A percentile compares a stretch with the other conserved stretches of the same genome.
phyloP scores from a whole-genome alignment of 805 yeast species.

The Phaffomyces opuntiae region DNA sequence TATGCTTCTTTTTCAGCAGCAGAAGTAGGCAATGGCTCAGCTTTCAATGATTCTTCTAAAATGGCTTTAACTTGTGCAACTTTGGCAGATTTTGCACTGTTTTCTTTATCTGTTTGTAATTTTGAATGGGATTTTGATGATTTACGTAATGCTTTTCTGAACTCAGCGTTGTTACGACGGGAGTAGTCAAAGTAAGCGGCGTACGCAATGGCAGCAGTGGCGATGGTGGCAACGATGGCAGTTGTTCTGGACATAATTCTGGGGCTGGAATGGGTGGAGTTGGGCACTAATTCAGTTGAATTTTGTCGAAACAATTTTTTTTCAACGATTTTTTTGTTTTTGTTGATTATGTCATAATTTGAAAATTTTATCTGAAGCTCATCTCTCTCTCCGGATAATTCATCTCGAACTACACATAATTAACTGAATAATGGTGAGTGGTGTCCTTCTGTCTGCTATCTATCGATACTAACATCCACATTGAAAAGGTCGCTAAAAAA shows the following conservation, averaged over 20 bases:
- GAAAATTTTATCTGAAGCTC: no score
- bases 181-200: constrained; percentile 86
- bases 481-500: constrained; percentile 35
- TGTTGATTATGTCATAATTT: constrained; percentile 2
- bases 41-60: constrained; percentile 55
- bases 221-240: constrained; percentile 29
- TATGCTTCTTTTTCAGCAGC: constrained; percentile 63
- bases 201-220: constrained; percentile 57
- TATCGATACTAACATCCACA: not conserved
- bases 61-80: constrained; percentile 54
- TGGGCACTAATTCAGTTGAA: not conserved
- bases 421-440: not conserved
- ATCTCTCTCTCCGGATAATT: not conserved
- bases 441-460: no score
- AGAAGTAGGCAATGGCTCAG: constrained; percentile 71
- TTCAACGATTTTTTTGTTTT: not conserved
- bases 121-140: constrained; percentile 56
- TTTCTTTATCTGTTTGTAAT: constrained; percentile 44
- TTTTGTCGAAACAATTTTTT: constrained; percentile 1
- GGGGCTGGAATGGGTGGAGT: not conserved
- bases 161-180: constrained; percentile 76
- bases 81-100: constrained; percentile 52
- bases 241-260: constrained; percentile 2
- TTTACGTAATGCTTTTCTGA: constrained; percentile 70
- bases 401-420: no score